Conservation (phyloP, 2,329 filamentous ascomycete genomes). For the Sphaerostilbella broomeana region DNA sequence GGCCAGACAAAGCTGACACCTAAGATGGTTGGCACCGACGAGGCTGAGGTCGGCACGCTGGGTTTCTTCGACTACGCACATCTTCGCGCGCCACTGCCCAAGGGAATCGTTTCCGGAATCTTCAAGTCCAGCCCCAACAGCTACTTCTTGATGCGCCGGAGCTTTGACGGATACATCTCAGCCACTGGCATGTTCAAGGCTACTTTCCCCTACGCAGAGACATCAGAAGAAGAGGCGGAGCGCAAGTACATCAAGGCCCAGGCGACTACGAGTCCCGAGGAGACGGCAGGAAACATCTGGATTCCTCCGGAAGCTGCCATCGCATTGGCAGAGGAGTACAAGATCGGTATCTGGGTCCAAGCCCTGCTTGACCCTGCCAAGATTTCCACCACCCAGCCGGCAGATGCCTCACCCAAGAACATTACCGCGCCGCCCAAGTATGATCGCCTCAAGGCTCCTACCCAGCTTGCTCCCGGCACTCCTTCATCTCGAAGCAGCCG, state of each 20-base stretch:
- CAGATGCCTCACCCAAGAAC: slow-evolving; percentile 63
- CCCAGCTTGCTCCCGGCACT: slow-evolving; percentile 43
- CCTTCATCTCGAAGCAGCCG: slow-evolving; percentile 43
- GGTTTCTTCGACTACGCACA: slow-evolving; percentile 95
- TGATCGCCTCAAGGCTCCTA: slow-evolving; percentile 44
- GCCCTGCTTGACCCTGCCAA: slow-evolving; percentile 87
- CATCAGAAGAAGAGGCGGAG: slow-evolving; percentile 66
- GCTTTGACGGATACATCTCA: slow-evolving; percentile 75
- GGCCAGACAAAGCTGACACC: slow-evolving; percentile 87
- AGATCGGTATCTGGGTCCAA: slow-evolving; percentile 77
- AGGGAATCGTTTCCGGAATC: slow-evolving; percentile 86
- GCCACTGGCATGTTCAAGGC: slow-evolving; percentile 92
- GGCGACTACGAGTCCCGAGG: slow-evolving; percentile 74
- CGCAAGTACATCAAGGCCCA: slow-evolving; percentile 80
- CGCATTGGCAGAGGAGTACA: slow-evolving; percentile 77
- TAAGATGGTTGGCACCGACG: slow-evolving; percentile 70
- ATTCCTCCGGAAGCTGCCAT: slow-evolving; percentile 79
- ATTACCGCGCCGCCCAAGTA: slow-evolving; percentile 80
- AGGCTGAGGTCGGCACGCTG: slow-evolving; percentile 65
- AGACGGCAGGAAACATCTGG: slow-evolving; percentile 96
- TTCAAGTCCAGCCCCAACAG: slow-evolving; percentile 85
- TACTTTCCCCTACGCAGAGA: slow-evolving; percentile 71
- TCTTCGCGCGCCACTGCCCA: slow-evolving; percentile 83
- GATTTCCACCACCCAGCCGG: slow-evolving; percentile 54
- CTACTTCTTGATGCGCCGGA: slow-evolving; percentile 94